These are phyloP conservation scores for Phaeoacremonium minimum DNA, from an alignment of 2,329 filamentous ascomycete species.

Conservation along the genomic window DNA sequence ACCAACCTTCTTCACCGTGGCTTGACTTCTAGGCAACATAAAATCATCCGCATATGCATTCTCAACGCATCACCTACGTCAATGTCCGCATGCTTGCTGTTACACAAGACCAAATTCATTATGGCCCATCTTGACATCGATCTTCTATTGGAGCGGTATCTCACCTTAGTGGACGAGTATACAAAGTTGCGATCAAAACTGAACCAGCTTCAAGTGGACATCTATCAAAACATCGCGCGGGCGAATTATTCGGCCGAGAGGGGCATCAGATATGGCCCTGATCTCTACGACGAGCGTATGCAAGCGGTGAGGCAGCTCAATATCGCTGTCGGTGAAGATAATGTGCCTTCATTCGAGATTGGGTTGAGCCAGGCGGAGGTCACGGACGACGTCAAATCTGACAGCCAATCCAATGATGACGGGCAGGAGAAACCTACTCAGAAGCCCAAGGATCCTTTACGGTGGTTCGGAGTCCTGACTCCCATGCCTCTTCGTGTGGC, in stretches of 20 bases:
- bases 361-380: constrained; percentile 4
- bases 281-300: constrained; percentile 72
- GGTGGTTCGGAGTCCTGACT: constrained; percentile 52
- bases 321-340: constrained; percentile 13
- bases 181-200: constrained; percentile 53
- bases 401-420: constrained; percentile 5
- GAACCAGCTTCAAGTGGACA: constrained; percentile 44
- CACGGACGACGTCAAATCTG: constrained; percentile 4
- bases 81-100: no score
- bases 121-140: constrained; percentile 43
- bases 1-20: no score
- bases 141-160: constrained; percentile 59
- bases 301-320: constrained; percentile 49
- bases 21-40: no score
- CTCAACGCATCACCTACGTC: no score
- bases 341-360: constrained; percentile 17
- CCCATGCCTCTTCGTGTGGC: constrained; percentile 50
- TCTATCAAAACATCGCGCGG: constrained; percentile 61
- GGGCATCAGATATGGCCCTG: constrained; percentile 61
- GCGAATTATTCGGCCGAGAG: constrained; percentile 69
- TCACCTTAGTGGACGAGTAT: constrained; percentile 64
- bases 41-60: no score
- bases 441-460: constrained; percentile 45
- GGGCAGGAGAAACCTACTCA: constrained; percentile 5
- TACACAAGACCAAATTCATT: no score